Conservation (phyloP, 2,329 filamentous ascomycete species). For the Pezicula radicicola region DNA sequence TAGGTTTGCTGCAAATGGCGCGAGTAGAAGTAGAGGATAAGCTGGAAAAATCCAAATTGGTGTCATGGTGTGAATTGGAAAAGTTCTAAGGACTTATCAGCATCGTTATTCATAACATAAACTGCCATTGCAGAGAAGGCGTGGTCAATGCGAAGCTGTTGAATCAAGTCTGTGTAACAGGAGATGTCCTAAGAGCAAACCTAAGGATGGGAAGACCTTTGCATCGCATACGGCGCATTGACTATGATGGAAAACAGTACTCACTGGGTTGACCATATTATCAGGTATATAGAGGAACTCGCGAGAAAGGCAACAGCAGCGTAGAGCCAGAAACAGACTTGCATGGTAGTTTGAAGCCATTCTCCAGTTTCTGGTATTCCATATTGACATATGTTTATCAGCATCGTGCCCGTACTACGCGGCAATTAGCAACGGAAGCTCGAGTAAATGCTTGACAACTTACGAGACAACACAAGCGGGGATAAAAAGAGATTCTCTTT, state of each 20-base stretch:
- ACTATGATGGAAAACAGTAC: constrained; percentile 11
- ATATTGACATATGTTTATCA: constrained; percentile 78
- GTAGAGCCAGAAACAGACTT: constrained; percentile 74
- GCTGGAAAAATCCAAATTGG: constrained; percentile 86
- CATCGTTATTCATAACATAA: background rate
- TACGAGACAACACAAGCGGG: constrained; percentile 57
- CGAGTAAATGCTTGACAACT: constrained; percentile 25
- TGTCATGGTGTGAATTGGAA: constrained; percentile 78
- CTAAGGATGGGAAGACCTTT: too few species aligned
- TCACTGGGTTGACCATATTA: constrained; percentile 63
- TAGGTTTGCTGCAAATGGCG: constrained; percentile 62
- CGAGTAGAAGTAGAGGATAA: constrained; percentile 75
- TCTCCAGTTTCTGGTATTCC: constrained; percentile 57
- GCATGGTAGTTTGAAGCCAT: constrained; percentile 60
- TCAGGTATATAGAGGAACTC: constrained; percentile 70
- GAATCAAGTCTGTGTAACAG: too few species aligned
- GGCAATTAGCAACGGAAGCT: constrained; percentile 55
- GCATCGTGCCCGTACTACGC: constrained; percentile 66
- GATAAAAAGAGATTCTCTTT: constrained; percentile 75
- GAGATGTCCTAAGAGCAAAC: too few species aligned
- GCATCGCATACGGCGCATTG: too few species aligned
- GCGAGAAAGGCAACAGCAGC: constrained; percentile 62
- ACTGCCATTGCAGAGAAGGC: background rate
- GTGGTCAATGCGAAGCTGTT: constrained; percentile 12
- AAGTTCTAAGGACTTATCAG: constrained; percentile 33